Conservation (phyloP, 768 basidiomycete genomes). For the Chiua virens region DNA sequence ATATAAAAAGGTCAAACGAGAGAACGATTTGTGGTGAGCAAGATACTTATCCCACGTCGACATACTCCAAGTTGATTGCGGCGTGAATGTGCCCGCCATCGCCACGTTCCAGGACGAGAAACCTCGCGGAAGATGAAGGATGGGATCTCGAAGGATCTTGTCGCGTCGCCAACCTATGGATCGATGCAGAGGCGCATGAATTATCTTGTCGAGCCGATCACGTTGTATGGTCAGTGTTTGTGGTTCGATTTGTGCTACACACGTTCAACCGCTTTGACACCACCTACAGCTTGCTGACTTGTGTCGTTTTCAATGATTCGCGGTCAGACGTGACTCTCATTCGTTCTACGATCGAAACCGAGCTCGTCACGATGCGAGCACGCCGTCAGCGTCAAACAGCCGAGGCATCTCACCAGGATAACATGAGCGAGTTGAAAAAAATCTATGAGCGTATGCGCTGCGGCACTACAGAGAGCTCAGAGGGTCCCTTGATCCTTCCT, state of each 20-base stretch:
- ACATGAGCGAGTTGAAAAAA: slow-evolving; percentile 37
- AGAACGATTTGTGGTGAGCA: slow-evolving; percentile 19
- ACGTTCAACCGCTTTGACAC: neutral
- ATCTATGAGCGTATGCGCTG: slow-evolving; percentile 49
- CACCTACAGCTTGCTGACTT: no score
- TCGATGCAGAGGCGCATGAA: slow-evolving; percentile 38
- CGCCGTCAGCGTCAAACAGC: slow-evolving; percentile 27
- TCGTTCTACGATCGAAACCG: slow-evolving; percentile 22
- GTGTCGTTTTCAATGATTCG: neutral
- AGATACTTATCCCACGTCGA: neutral
- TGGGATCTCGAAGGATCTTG: slow-evolving; percentile 45
- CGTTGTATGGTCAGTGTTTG: slow-evolving; percentile 34
- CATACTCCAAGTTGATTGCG: neutral
- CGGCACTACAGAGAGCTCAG: slow-evolving; percentile 7
- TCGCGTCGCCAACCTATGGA: slow-evolving; percentile 41
- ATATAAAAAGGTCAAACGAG: neutral
- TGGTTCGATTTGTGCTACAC: neutral
- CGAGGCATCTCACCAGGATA: slow-evolving; percentile 25
- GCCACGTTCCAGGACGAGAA: slow-evolving; percentile 32
- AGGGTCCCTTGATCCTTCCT: slow-evolving; percentile 36
- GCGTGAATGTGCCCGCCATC: neutral
- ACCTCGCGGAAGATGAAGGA: slow-evolving; percentile 38
- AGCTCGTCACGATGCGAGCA: slow-evolving; percentile 29
- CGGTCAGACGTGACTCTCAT: slow-evolving; percentile 21
- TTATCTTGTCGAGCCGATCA: slow-evolving; percentile 40